Evolutionary conservation across 495 filamentous ascomycete genomes (phyloP), one percentile per base, ranked within the genome.

Genomic region (Penicillium atrosanguineum): DNA sequence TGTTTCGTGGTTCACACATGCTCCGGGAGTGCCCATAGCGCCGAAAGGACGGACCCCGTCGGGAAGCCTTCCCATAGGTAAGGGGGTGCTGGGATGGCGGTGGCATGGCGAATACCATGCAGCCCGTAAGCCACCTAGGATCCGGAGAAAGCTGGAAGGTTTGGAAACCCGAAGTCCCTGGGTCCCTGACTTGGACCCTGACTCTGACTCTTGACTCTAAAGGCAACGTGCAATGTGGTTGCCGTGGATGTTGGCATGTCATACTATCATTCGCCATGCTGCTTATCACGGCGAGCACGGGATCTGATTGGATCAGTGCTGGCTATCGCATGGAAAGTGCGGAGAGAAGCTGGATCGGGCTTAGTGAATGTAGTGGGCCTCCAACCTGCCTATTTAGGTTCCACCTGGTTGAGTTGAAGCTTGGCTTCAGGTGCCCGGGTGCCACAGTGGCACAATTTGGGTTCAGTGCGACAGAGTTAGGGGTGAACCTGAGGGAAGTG

Each of bases 271-370:
- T 34, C 12, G 31, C 3, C 3, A 11, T 12, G 31, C 4, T 34
- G 37, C 50, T 54, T 56, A 55, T 56, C 28, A 46, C 26, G 20
- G 37, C 25, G 16, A 34, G 29, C 38, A 36, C 18, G 26, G 38
- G 16, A n/a, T 19, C 21, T 50, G 41, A 62, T 64, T 62, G 55
- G 62, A 42, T 14, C 41, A 54, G 48, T 47, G 48, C 48, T 40
- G 43, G 25, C 52, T 59, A 62, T 64, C 62, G 39, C 38, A 38
- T 52, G 44, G 52, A 43, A 44, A 62, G 56, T 65, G 59, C 62
- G 62, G 62, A 65, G 61, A 59, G 51, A 29, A 12, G 28, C 48
- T 57, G 29, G 23, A 61, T 61, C 23, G 23, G 23, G 23, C 23
- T 23, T 23, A 23, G 36, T 51, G 42, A 58, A 21, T 28, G 23